Evolutionary conservation across 2,329 filamentous ascomycete species (phyloP).

Genomic region (Teratosphaeria viscida): DNA sequence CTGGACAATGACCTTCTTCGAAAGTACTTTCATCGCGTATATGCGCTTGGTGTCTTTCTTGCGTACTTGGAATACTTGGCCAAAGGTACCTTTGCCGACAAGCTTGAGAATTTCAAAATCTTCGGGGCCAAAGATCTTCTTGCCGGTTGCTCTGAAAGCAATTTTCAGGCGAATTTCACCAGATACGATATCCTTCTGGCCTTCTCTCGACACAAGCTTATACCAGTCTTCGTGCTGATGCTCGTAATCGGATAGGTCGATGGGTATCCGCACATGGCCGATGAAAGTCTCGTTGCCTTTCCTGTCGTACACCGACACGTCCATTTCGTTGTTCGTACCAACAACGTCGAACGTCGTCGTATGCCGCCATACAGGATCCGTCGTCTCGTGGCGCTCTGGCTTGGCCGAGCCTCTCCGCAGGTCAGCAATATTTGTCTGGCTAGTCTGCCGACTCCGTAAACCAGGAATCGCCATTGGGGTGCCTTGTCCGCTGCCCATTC

Average conservation of each 20-base stretch:
- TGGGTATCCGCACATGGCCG: conserved; percentile 76
- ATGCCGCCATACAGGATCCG: conserved; percentile 89
- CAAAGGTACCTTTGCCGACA: conserved; percentile 96
- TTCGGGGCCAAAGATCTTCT: conserved; percentile 83
- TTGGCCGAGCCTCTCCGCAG: conserved; percentile 33
- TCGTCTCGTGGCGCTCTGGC: conserved; percentile 53
- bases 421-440: conserved; percentile 76
- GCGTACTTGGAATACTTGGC: conserved; percentile 94
- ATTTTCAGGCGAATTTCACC: conserved; percentile 87
- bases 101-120: conserved; percentile 95
- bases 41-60: conserved; percentile 95
- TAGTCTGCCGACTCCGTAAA: conserved; percentile 88
- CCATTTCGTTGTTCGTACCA: conserved; percentile 78
- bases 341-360: conserved; percentile 93
- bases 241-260: conserved; percentile 57
- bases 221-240: conserved; percentile 77
- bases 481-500: conserved; percentile 66
- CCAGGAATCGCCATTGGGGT: conserved; percentile 85
- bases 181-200: conserved; percentile 61
- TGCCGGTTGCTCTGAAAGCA: conserved; percentile 74
- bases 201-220: conserved; percentile 65
- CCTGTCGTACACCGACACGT: conserved; percentile 88
- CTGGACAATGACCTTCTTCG: conserved; percentile 99
- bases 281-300: conserved; percentile 79
- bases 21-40: conserved; percentile 98